Conservation (phyloP, 352 stramenopile genomes). For the Lagenidium giganteum region DNA sequence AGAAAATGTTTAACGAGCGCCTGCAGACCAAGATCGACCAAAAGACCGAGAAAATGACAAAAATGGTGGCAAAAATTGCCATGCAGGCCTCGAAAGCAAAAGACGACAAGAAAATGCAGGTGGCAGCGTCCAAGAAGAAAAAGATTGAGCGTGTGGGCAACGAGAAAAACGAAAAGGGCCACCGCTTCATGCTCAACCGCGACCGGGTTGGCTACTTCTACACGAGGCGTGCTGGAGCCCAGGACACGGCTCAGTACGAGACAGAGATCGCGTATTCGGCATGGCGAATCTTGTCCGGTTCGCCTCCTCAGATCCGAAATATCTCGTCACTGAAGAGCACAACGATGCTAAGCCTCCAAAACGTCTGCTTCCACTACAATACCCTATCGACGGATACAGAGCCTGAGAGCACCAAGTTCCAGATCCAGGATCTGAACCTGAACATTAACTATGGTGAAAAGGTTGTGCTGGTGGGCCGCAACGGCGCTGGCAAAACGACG, state of each 20-base stretch:
- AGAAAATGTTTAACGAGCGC: conserved; percentile 39
- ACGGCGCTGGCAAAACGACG: conserved; percentile 87
- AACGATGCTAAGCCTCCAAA: conserved; percentile 51
- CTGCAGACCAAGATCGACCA: conserved; percentile 43
- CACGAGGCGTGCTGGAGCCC: conserved; percentile 21
- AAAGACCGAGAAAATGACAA: conserved; percentile 49
- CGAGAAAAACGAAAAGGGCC: conserved; percentile 48
- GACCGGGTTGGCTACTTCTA: conserved; percentile 42
- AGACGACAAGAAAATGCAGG: conserved; percentile 63
- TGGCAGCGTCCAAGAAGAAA: conserved; percentile 61
- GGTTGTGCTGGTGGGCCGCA: conserved; percentile 87
- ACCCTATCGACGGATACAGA: conserved; percentile 8
- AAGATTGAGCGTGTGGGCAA: conserved; percentile 55
- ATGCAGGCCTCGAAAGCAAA: conserved; percentile 32
- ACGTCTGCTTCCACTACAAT: conserved; percentile 44
- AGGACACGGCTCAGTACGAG: conserved; percentile 40
- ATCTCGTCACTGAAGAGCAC: conserved; percentile 36
- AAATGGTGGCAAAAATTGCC: conserved; percentile 39
- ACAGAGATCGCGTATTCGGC: conserved; percentile 19
- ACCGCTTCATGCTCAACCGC: conserved; percentile 49
- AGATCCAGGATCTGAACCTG: conserved; percentile 57
- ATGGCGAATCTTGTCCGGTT: conserved; percentile 36
- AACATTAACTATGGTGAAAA: conserved; percentile 74
- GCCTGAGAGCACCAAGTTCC: conserved; percentile 5
- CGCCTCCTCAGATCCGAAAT: conserved; percentile 51